A percentile compares a stretch with the other conserved stretches of the same genome.
phyloP scores from a whole-genome alignment of 2,329 filamentous ascomycete species.

The Reticulascus tulasneorum region DNA sequence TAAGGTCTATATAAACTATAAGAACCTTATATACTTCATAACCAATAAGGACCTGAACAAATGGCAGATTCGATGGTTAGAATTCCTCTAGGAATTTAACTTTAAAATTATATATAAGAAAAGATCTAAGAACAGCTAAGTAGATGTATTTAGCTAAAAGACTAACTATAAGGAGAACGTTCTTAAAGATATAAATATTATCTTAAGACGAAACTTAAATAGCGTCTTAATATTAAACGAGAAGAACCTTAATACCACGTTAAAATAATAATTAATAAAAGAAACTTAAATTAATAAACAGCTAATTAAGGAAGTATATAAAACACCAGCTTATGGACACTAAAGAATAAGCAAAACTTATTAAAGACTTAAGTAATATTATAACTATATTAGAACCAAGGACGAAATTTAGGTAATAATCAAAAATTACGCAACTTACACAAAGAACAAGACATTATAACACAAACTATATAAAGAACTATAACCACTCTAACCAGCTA shows the following conservation, averaged over 20 bases:
- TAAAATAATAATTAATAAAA: not conserved
- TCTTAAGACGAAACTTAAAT: too few relatives aligned
- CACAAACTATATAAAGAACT: too few relatives aligned
- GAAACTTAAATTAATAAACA: not conserved
- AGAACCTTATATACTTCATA: slow-evolving; percentile 6
- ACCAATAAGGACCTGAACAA: slow-evolving; percentile 6
- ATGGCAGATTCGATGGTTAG: not conserved
- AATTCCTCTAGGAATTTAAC: not conserved
- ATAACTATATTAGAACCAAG: too few relatives aligned
- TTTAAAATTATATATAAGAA: not conserved
- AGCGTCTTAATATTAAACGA: not conserved
- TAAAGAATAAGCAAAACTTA: not conserved
- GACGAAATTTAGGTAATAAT: too few relatives aligned
- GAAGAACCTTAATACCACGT: not conserved
- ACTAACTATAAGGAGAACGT: not conserved
- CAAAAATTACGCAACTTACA: too few relatives aligned
- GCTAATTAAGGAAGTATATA: not conserved
- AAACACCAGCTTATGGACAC: not conserved
- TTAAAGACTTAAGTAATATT: too few relatives aligned
- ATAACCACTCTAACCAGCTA: too few relatives aligned
- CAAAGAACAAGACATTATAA: too few relatives aligned
- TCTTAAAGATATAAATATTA: not conserved
- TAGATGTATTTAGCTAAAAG: not conserved
- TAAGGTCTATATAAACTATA: slow-evolving; percentile 3
- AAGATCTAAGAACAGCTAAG: not conserved